These are phyloP conservation scores for Lagenaria siceraria DNA, from an alignment of 306 rosid genomes.

Conservation along the genomic window DNA sequence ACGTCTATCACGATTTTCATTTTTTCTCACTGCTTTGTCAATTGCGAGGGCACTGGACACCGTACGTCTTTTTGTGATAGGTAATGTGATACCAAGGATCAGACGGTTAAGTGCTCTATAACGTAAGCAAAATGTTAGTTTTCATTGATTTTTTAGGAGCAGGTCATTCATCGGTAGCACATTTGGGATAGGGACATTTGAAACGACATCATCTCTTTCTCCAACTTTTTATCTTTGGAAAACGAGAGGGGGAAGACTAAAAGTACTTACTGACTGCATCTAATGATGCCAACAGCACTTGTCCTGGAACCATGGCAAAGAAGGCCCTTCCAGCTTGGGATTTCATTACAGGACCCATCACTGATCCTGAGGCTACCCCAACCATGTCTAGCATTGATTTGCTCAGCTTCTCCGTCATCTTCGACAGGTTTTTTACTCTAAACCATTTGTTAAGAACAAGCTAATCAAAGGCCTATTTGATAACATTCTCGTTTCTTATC, in stretches of 20 bases:
- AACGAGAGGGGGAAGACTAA: neutral
- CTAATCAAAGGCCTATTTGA: neutral
- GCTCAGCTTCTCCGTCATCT: constrained; percentile 78
- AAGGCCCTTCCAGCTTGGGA: constrained; percentile 74
- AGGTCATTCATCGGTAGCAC: too few species aligned
- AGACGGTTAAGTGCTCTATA: too few species aligned
- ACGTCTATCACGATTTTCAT: too few species aligned
- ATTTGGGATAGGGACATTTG: too few species aligned
- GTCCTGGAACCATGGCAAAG: constrained; percentile 78
- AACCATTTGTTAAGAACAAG: neutral
- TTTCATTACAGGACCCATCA: constrained; percentile 53
- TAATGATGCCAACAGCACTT: constrained; percentile 79
- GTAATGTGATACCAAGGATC: too few species aligned
- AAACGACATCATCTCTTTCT: too few species aligned
- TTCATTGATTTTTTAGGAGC: too few species aligned
- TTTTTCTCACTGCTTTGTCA: too few species aligned
- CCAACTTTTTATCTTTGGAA: neutral
- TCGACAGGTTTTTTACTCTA: constrained; percentile 65
- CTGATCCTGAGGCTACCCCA: constrained; percentile 63
- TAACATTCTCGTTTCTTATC: neutral
- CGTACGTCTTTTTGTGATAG: too few species aligned
- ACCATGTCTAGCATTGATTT: constrained; percentile 70
- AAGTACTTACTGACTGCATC: constrained; percentile 72
- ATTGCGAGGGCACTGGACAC: too few species aligned
- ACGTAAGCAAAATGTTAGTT: too few species aligned